Percentiles rank a stretch among this genome's conserved stretches.
These are phyloP conservation scores for Podospora bellae-mahoneyi DNA, from an alignment of 495 filamentous ascomycete genomes.

Conservation along the genomic window DNA sequence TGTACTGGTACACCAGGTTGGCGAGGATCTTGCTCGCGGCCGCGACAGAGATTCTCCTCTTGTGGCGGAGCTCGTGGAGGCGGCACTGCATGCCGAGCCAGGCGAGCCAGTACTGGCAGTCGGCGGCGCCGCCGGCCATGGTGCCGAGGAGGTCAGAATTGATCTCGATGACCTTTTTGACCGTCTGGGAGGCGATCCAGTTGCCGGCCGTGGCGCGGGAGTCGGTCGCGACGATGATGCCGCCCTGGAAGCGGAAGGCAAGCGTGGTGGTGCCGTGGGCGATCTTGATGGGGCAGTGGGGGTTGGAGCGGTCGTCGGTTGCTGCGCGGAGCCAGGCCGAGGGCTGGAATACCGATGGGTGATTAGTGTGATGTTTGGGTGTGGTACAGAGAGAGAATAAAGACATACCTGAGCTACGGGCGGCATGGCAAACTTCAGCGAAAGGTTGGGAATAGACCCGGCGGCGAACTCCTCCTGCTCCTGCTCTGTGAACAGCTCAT, in stretches of 20 bases:
- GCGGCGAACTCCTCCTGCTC: slow-evolving; percentile 70
- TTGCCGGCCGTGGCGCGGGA: slow-evolving; percentile 93
- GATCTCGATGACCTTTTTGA: slow-evolving; percentile 98
- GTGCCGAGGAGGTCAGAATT: slow-evolving; percentile 88
- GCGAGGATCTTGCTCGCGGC: slow-evolving; percentile 97
- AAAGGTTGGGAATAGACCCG: slow-evolving; percentile 62
- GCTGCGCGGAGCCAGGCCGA: slow-evolving; percentile 92
- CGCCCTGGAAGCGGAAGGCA: slow-evolving; percentile 94
- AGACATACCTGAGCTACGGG: slow-evolving; percentile 80
- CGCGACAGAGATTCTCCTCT: slow-evolving; percentile 95
- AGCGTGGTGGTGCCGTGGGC: slow-evolving; percentile 99
- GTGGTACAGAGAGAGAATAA: background rate
- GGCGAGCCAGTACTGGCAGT: slow-evolving; percentile 99
- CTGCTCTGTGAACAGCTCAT: slow-evolving; percentile 68
- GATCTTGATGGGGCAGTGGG: slow-evolving; percentile 95
- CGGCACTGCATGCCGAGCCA: slow-evolving; percentile 99
- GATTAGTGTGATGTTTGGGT: background rate
- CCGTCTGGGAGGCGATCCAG: slow-evolving; percentile 99
- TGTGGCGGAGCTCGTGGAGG: slow-evolving; percentile 97
- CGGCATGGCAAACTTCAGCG: slow-evolving; percentile 87
- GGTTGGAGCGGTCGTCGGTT: slow-evolving; percentile 96
- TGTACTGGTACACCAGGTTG: slow-evolving; percentile 97
- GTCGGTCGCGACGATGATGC: slow-evolving; percentile 97
- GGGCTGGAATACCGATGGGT: slow-evolving; percentile 47
- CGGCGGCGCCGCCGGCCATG: slow-evolving; percentile 97